Conservation (phyloP, 2,329 filamentous ascomycete genomes). For the Stachybotrys echinatus region DNA sequence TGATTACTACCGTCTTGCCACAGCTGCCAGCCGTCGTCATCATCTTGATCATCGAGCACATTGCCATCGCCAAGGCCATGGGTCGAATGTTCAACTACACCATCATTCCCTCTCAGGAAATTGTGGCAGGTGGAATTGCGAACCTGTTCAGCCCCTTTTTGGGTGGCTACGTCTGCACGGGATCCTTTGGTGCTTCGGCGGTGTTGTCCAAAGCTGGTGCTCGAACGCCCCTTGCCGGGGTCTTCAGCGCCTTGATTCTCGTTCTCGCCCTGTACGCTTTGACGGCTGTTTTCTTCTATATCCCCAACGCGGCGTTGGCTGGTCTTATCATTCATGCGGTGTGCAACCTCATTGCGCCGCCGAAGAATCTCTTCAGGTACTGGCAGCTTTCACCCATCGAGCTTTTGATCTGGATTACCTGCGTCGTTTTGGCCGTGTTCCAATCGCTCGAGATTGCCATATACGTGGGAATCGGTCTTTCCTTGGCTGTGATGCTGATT, state of each 20-base stretch:
- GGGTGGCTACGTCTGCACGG: conserved; percentile 44
- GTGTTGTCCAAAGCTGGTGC: conserved; percentile 83
- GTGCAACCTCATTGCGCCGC: conserved; percentile 68
- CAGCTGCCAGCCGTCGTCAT: conserved; percentile 69
- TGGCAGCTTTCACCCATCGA: conserved; percentile 73
- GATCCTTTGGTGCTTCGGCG: conserved; percentile 61
- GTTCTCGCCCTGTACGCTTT: conserved; percentile 74
- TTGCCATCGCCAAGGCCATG: conserved; percentile 79
- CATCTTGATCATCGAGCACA: conserved; percentile 76
- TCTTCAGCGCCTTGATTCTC: conserved; percentile 72
- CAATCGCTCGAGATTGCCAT: conserved; percentile 45
- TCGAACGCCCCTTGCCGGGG: conserved; percentile 70
- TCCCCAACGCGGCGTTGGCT: conserved; percentile 64
- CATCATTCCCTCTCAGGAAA: conserved; percentile 73
- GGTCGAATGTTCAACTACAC: conserved; percentile 75
- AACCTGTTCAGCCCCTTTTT: conserved; percentile 74
- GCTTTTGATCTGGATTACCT: conserved; percentile 68
- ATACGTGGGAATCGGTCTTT: conserved; percentile 40
- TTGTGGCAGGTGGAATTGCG: conserved; percentile 71
- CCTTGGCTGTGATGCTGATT: conserved; percentile 35
- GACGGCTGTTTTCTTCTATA: conserved; percentile 75
- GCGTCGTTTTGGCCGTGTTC: conserved; percentile 56
- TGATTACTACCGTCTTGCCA: conserved; percentile 52
- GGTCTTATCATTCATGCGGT: conserved; percentile 83
- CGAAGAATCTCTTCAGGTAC: conserved; percentile 70